phyloP scores from a whole-genome alignment of 2,329 filamentous ascomycete genomes.

The Aureobasidium sp. region DNA sequence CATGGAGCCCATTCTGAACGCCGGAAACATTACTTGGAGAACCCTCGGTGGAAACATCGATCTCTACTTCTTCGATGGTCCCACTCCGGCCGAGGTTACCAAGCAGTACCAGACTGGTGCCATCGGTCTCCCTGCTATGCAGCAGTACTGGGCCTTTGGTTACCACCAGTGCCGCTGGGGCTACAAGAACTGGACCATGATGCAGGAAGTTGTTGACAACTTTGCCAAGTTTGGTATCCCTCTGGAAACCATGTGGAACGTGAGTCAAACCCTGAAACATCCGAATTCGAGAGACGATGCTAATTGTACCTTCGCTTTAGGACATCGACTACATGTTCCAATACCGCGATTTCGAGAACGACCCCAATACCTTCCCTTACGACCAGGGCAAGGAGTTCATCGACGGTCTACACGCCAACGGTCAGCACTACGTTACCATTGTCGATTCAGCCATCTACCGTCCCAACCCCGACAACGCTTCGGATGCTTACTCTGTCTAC shows the following conservation, averaged over 20 bases:
- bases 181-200: slow-evolving; percentile 53
- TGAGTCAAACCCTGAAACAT: not conserved
- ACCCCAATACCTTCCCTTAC: slow-evolving; percentile 43
- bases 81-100: slow-evolving; percentile 57
- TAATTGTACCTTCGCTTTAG: too few relatives aligned
- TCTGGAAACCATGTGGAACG: slow-evolving; percentile 42
- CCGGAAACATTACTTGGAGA: slow-evolving; percentile 61
- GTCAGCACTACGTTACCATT: slow-evolving; percentile 53
- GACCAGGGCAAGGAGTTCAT: slow-evolving; percentile 44
- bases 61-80: slow-evolving; percentile 70
- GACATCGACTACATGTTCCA: slow-evolving; percentile 47
- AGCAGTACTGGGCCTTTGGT: slow-evolving; percentile 73
- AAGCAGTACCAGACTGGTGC: slow-evolving; percentile 60
- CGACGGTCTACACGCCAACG: slow-evolving; percentile 41
- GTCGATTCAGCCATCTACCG: slow-evolving; percentile 60
- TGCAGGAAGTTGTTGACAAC: slow-evolving; percentile 49
- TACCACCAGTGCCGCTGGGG: slow-evolving; percentile 81
- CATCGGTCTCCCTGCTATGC: slow-evolving; percentile 63
- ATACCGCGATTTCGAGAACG: slow-evolving; percentile 52
- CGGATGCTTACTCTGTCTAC: slow-evolving; percentile 47
- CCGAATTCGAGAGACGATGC: too few relatives aligned
- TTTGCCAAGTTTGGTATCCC: slow-evolving; percentile 49
- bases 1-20: slow-evolving; percentile 59
- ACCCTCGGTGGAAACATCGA: slow-evolving; percentile 69
- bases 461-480: slow-evolving; percentile 60